Percentiles rank a stretch among this genome's conserved stretches.
These are phyloP conservation scores for Discostella stelligeroides DNA, from an alignment of 108 stramenopile species.

Conservation along the genomic window DNA sequence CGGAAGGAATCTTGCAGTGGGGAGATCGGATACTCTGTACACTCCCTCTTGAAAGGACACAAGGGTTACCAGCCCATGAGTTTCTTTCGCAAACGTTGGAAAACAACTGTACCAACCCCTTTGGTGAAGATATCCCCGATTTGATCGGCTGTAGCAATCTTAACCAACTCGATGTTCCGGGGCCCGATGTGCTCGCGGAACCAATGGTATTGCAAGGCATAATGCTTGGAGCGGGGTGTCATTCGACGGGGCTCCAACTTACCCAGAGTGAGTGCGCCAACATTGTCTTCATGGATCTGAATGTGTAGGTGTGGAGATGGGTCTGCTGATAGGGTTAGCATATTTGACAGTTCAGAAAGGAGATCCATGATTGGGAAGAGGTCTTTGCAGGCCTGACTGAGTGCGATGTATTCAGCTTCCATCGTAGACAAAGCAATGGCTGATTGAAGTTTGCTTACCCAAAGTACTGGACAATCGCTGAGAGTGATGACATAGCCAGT, in stretches of 20 bases:
- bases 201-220: conserved; percentile 59
- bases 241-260: neutral
- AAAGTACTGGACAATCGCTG: neutral
- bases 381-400: neutral
- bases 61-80: conserved; percentile 8
- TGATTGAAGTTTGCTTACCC: neutral
- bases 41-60: neutral
- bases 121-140: conserved; percentile 10
- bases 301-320: neutral
- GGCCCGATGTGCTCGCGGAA: conserved; percentile 40
- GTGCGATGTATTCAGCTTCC: neutral
- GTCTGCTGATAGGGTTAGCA: neutral
- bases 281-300: conserved; percentile 6
- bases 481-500: neutral
- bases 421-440: neutral
- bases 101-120: neutral
- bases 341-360: neutral
- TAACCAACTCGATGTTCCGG: neutral
- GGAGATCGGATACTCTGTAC: neutral
- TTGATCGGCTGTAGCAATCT: neutral
- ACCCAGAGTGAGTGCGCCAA: neutral
- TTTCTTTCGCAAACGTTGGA: neutral
- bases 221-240: conserved; percentile 57
- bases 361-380: neutral
- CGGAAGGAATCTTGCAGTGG: too few species aligned